These are phyloP conservation scores for Botrytis pseudocinerea DNA, from an alignment of 2,329 filamentous ascomycete genomes.

Conservation along the genomic window DNA sequence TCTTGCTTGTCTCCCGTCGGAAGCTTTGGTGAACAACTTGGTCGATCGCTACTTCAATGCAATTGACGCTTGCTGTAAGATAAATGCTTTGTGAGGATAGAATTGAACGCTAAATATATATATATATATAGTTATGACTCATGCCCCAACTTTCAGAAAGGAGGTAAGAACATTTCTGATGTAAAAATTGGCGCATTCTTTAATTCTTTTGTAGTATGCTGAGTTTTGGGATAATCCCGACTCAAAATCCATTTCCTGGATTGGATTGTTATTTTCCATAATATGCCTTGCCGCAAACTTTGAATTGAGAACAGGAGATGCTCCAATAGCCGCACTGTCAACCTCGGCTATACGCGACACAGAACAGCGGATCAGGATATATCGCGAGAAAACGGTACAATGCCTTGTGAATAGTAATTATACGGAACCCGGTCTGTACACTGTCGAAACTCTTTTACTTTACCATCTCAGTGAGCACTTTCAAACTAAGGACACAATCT, in stretches of 20 bases:
- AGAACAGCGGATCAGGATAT: constrained; percentile 48
- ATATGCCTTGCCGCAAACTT: constrained; percentile 23
- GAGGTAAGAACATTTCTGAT: constrained; percentile 37
- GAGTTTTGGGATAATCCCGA: constrained; percentile 38
- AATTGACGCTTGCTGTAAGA: constrained; percentile 53
- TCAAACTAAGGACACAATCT: constrained; percentile 51
- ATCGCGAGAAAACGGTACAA: constrained; percentile 52
- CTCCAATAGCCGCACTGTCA: constrained; percentile 42
- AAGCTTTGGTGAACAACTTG: constrained; percentile 49
- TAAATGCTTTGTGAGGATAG: constrained; percentile 25
- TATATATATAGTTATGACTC: constrained; percentile 40
- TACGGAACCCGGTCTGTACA: constrained; percentile 49
- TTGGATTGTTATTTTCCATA: constrained; percentile 49
- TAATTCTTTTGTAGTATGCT: constrained; percentile 33
- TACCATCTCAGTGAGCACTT: constrained; percentile 56
- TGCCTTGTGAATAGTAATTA: constrained; percentile 55
- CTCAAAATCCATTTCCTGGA: constrained; percentile 48
- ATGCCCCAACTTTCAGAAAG: constrained; percentile 53
- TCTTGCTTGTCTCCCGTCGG: constrained; percentile 50
- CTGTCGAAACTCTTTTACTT: constrained; percentile 53
- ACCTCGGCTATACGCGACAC: constrained; percentile 46
- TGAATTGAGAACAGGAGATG: constrained; percentile 18
- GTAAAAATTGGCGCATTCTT: constrained; percentile 7
- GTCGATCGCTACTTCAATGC: constrained; percentile 54
- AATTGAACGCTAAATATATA: neutral